Evolutionary conservation across 805 yeast species (phyloP).

Genomic region (Kodamaea kakaduensis): DNA sequence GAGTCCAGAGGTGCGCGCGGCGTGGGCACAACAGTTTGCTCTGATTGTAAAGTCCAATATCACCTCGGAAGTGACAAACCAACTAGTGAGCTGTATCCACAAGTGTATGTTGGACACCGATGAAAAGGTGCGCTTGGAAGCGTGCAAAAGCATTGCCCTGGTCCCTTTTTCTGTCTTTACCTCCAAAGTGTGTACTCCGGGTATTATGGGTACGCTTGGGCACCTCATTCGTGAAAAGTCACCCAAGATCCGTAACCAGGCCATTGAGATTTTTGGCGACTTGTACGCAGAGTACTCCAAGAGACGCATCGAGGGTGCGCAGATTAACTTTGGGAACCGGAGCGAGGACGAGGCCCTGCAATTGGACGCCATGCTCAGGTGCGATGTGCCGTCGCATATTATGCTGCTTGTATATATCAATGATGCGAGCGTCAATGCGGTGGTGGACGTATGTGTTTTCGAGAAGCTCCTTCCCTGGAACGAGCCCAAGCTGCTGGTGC

Average conservation of each 20-base stretch:
- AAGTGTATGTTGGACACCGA: constrained; percentile 74
- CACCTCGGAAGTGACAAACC: constrained; percentile 42
- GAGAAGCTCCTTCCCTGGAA: constrained; percentile 57
- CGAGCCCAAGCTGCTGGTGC: constrained; percentile 37
- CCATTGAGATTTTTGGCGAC: constrained; percentile 51
- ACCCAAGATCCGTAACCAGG: constrained; percentile 55
- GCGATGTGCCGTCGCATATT: constrained; percentile 61
- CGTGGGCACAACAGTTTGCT: constrained; percentile 65
- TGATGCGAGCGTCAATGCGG: constrained; percentile 58
- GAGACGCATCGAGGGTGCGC: constrained; percentile 16
- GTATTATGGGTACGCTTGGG: constrained; percentile 50
- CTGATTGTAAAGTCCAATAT: constrained; percentile 40
- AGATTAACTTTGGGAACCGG: constrained; percentile 28
- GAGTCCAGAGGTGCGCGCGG: constrained; percentile 56
- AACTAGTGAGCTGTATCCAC: constrained; percentile 47
- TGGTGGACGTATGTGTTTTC: constrained; percentile 58
- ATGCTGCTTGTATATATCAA: constrained; percentile 70
- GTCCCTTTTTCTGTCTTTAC: constrained; percentile 47
- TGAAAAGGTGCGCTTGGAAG: constrained; percentile 62
- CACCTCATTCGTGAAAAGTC: constrained; percentile 72
- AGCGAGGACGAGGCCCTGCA: constrained; percentile 21
- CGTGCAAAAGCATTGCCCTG: constrained; percentile 49
- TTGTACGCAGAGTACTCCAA: constrained; percentile 47
- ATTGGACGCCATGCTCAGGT: constrained; percentile 28
- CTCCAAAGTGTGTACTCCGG: constrained; percentile 41